Conservation (phyloP, 805 yeast genomes). For the Lipomyces spencermartinsiae region DNA sequence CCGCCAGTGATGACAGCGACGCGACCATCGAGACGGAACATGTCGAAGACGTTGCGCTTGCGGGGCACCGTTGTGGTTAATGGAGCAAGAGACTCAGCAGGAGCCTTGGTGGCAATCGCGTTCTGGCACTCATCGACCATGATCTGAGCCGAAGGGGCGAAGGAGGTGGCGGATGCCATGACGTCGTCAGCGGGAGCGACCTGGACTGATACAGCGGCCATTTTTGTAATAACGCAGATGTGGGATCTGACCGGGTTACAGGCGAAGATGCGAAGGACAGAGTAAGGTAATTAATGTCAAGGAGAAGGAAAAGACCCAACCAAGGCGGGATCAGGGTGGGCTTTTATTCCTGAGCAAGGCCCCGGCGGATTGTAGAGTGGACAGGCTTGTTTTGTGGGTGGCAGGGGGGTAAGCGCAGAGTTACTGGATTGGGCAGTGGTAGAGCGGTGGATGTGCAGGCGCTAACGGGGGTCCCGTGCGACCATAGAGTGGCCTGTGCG, state of each 20-base stretch:
- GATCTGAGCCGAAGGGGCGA: not conserved
- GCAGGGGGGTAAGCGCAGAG: not conserved
- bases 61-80: slow-evolving; percentile 32
- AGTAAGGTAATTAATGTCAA: not conserved
- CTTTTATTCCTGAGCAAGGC: slow-evolving; percentile 1
- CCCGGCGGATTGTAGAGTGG: slow-evolving; percentile 6
- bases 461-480: not conserved
- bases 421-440: slow-evolving; percentile 6
- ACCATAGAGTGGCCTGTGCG: not conserved
- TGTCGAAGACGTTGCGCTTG: slow-evolving; percentile 48
- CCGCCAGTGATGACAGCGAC: slow-evolving; percentile 72
- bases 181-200: slow-evolving; percentile 1
- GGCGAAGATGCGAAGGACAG: too few relatives aligned
- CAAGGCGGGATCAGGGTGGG: not conserved
- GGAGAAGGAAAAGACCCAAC: not conserved
- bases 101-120: slow-evolving; percentile 46
- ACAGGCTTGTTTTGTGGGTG: not conserved
- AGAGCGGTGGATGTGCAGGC: not conserved
- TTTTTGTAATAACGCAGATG: not conserved
- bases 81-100: slow-evolving; percentile 44
- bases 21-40: slow-evolving; percentile 66
- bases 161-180: not conserved
- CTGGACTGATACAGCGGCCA: slow-evolving; percentile 10
- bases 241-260: not conserved
- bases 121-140: slow-evolving; percentile 38